Conservation (phyloP, 2,329 filamentous ascomycete species). For the Alternaria sp. region DNA sequence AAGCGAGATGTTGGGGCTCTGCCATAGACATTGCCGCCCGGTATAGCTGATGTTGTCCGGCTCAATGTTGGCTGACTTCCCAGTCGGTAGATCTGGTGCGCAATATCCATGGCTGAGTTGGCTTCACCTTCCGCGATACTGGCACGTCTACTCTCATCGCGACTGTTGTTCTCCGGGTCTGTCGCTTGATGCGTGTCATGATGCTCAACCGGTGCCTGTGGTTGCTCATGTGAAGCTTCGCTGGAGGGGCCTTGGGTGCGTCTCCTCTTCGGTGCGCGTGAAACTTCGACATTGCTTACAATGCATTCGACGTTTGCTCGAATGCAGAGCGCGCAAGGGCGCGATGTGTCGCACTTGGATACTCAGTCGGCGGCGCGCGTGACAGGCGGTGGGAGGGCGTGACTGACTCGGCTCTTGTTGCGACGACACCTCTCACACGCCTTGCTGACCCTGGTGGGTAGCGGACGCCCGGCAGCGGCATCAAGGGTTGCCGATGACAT, state of each 20-base stretch:
- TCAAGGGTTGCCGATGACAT: background rate
- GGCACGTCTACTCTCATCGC: slow-evolving; percentile 3
- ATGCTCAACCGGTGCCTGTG: background rate
- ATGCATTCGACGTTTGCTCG: slow-evolving; percentile 32
- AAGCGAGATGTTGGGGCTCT: background rate
- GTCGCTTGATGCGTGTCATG: background rate
- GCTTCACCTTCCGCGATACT: slow-evolving; percentile 24
- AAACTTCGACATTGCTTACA: background rate
- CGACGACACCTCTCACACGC: slow-evolving; percentile 19
- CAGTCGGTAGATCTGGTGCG: slow-evolving; percentile 16
- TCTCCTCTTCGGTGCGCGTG: slow-evolving; percentile 10
- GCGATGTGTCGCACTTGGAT: slow-evolving; percentile 42
- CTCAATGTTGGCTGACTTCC: slow-evolving; percentile 30
- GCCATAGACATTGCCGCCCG: background rate
- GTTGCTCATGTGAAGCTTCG: slow-evolving; percentile 10
- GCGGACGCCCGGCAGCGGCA: background rate
- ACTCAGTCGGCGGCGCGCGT: background rate
- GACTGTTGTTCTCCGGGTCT: background rate
- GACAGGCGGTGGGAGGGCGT: background rate
- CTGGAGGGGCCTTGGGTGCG: slow-evolving; percentile 3
- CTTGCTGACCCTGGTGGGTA: slow-evolving; percentile 12
- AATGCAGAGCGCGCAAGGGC: slow-evolving; percentile 45
- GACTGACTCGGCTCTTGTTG: slow-evolving; percentile 17
- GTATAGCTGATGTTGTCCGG: slow-evolving; percentile 42
- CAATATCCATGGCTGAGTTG: slow-evolving; percentile 47